Evolutionary conservation across 2,329 filamentous ascomycete species (phyloP).

Genomic region (Trichoderma breve): DNA sequence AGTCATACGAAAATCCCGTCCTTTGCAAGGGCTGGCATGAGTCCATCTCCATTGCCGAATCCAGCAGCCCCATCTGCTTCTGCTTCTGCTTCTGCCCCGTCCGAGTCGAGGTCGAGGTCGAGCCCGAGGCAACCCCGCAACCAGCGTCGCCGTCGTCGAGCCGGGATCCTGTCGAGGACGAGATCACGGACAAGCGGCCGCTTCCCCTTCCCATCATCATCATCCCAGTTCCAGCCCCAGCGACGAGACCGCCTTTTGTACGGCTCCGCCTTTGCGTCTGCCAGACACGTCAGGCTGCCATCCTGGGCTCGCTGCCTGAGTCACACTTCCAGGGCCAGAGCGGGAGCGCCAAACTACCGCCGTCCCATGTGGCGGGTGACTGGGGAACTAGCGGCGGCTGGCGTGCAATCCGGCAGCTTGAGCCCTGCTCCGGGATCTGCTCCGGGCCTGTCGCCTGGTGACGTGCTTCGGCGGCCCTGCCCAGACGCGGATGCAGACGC

Average conservation of each 20-base stretch:
- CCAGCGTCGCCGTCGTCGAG: neutral
- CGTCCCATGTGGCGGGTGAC: conserved; percentile 9
- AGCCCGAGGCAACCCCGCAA: neutral
- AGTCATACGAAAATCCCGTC: neutral
- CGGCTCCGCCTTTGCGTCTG: conserved; percentile 2
- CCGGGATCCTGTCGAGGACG: neutral
- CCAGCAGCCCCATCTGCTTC: neutral
- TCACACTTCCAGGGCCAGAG: conserved; percentile 2
- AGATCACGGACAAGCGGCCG: no score
- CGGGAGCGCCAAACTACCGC: conserved; percentile 12
- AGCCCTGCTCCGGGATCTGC: neutral
- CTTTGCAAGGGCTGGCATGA: neutral
- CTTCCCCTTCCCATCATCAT: no score
- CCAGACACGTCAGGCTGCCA: conserved; percentile 14
- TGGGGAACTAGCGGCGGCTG: neutral
- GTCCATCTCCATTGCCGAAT: neutral
- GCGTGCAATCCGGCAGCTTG: neutral
- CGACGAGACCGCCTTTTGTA: neutral
- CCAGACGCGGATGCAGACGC: neutral
- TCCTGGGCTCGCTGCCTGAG: conserved; percentile 7
- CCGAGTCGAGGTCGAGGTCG: neutral
- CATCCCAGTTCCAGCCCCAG: no score
- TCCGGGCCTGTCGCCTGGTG: neutral
- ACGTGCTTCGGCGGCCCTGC: neutral
- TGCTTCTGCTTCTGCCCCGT: neutral